Evolutionary conservation across 2,329 filamentous ascomycete genomes (phyloP).

Genomic region (Escovopsis sp.): DNA sequence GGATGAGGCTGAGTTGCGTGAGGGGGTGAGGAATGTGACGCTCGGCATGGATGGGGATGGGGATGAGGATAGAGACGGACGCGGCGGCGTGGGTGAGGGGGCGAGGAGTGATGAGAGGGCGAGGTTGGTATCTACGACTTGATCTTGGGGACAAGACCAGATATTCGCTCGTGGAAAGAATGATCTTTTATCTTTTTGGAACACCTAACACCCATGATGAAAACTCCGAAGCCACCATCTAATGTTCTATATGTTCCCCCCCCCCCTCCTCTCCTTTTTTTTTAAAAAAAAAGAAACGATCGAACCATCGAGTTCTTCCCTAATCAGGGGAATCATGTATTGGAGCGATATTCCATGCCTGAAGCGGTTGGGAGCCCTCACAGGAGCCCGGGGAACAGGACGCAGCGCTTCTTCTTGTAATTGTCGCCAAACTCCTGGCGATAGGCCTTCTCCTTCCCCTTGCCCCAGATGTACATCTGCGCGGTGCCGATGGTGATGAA

Average conservation of each 20-base stretch:
- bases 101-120: constrained; percentile 23
- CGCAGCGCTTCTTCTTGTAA: constrained; percentile 89
- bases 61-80: background rate
- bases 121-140: constrained; percentile 21
- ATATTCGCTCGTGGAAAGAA: background rate
- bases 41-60: constrained; percentile 10
- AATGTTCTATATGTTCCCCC: background rate
- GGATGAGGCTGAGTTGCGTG: constrained; percentile 4
- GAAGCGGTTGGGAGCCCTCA: constrained; percentile 25
- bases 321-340: background rate
- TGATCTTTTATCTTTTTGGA: background rate
- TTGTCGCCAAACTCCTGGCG: constrained; percentile 81
- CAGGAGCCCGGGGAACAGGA: constrained; percentile 65
- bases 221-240: background rate
- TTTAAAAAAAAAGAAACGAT: too few relatives aligned
- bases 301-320: too few relatives aligned
- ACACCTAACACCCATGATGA: background rate
- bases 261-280: background rate
- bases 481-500: constrained; percentile 60
- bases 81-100: constrained; percentile 7
- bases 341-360: background rate
- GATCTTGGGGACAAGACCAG: constrained; percentile 3
- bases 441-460: constrained; percentile 83
- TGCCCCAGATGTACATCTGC: constrained; percentile 80
- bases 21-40: constrained; percentile 7